Base-by-base conservation (phyloP, 495 filamentous ascomycete species). In the Aspergillus heteromorphus region DNA sequence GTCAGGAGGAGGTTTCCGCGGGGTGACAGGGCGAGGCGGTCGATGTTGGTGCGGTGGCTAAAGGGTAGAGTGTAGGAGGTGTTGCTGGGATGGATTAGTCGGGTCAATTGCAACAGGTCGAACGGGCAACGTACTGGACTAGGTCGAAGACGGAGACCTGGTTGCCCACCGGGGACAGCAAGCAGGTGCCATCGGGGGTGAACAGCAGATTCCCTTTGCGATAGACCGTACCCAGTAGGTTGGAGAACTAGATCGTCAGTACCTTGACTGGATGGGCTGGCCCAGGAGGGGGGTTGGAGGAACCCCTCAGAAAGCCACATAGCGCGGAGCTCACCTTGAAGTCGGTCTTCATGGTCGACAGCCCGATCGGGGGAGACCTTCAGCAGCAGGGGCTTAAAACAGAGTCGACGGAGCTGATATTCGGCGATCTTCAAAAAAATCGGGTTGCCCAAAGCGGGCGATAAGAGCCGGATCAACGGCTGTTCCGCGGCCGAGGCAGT, bases 81-180 rank as follows among this genome's bases (percentile, higher is more conserved):
- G 71, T 97, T 97, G 58, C 92, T 97, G 55, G 30, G 30, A 14
- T 9, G 38, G 27, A 41, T 16, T n/a, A n/a, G n/a, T n/a, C n/a
- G n/a, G n/a, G n/a, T n/a, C n/a, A n/a, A n/a, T n/a, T n/a, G n/a
- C n/a, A n/a, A n/a, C n/a, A n/a, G n/a, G n/a, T n/a, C n/a, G n/a
- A n/a, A n/a, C n/a, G n/a, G n/a, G n/a, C n/a, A 42, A 73, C 83
- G 60, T 81, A 96, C 92, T 97, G 91, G 53, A 96, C 86, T 17
- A 98, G 78, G 65, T 98, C 92, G 71, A 98, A 98, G 47, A 97
- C 87, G 2, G 93, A 88, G 48, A 98, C 89, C 64, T 89, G 78
- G 74, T 97, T 98, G 63, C 93, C 93, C 51, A 98, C 95, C 20
- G 93, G 93, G n/a, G 95, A 97, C 57, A 93, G 86, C 42, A 98